Base-by-base conservation (phyloP, 495 filamentous ascomycete genomes). In the Amorphotheca resinae region DNA sequence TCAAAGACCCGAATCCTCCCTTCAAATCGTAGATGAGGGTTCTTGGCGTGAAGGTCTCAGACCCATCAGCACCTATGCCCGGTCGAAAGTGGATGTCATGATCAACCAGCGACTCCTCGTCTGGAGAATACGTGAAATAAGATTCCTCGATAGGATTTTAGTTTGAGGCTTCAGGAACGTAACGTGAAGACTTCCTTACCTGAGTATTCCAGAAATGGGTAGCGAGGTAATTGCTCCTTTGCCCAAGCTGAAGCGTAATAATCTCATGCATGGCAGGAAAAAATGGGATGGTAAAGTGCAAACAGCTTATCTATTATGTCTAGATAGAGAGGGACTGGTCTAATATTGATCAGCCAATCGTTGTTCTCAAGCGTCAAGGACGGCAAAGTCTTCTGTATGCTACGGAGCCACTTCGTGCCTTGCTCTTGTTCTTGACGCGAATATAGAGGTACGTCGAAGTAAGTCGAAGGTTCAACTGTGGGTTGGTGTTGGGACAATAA, bases 191-290 rank as follows among this genome's bases (percentile, higher is more conserved):
- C 18, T 11, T 21, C 9, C 50, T 42, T 50, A 61, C 59, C 68
- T 95, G 89, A 21, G 86, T 70, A 53, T 99, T 99, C 93, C 93
- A 99, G 59, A 94, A 96, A 65, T 99, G 91, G 0, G 85, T 94
- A n/a, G 81, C 87, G 21, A 95, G 60, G 53, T 95, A 93, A 64
- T 99, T 99, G 54, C 80, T 83, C 56, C 80, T 77, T 53, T 94
- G 84, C 30, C 91, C 91, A 41, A 96, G 74, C 65, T 99, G 91
- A 33, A 96, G 64, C 1, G 91, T 95, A 44, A 99, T 70, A 46
- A 96, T 87, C 59, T 99, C 91, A 65, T 93, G 87, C 91, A 99
- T 99, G 18, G 11, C 22, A 28, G 25, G 5, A 11, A 28, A 64
- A n/a, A n/a, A n/a, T n/a, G n/a, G n/a, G n/a, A n/a, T n/a, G n/a